Base-by-base conservation (phyloP, 768 basidiomycete genomes). In the Termitomyces sp. region DNA sequence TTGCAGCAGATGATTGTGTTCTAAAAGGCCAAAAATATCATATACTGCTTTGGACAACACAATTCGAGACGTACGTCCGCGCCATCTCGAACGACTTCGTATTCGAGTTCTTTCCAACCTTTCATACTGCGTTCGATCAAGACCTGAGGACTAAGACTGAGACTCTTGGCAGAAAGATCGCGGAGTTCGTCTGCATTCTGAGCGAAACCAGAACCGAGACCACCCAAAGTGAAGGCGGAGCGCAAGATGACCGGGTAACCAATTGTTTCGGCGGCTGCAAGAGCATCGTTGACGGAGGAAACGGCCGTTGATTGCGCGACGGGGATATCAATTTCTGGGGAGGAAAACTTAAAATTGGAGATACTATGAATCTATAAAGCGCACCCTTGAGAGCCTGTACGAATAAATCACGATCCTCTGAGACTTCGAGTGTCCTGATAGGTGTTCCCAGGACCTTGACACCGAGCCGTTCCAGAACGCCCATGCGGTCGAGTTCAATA, bases 1-100 rank as follows among this genome's bases (percentile, higher is more conserved):
- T 95, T 95, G 74, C 96, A 98, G 76, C 95, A 98, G 64, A 98
- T 98, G 72, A 99, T 99, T 25, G 95, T 98, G 77, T 98, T 97
- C 91, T 93, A 64, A 16, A 41, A 33, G 16, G 27, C 3, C 29
- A 18, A 38, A 43, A 27, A 29, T 3, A 29, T 45, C 54, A 44
- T 40, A 57, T 66, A 63, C 29, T 42, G 38, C 16, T 4, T 25
- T 22, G 23, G 18, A 47, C 46, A 43, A 54, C 22, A 41, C 22
- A 52, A 52, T 44, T 57, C 23, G 53, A 16, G 5, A 84, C 89
- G 61, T 70, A 94, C 92, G 73, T 99, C 97, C 48, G 96, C 96
- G 61, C 82, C 94, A 68, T 99, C 97, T 51, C 97, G 89, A 65
- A 98, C 97, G 58, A 99, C 97, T 70, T 99, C 97, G 63, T 98